Conservation (phyloP, 169 alveolate genomes). For the Ichthyophthirius multifiliis region DNA sequence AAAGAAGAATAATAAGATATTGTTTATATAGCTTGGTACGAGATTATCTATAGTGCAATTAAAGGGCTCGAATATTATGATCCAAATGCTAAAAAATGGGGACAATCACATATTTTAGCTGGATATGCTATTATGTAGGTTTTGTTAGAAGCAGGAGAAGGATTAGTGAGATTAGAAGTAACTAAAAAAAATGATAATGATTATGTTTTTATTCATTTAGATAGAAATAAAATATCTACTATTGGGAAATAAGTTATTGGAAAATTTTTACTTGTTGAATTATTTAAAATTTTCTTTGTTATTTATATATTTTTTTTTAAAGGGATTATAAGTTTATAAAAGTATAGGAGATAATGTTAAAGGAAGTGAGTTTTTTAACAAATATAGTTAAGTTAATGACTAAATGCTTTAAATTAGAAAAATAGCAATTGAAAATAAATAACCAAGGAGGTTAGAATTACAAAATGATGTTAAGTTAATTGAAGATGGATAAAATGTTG, state of each 20-base stretch:
- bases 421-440: slow-evolving; percentile 53
- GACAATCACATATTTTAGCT: slow-evolving; percentile 72
- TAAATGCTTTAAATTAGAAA: slow-evolving; percentile 44
- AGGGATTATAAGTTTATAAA: slow-evolving; percentile 56
- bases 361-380: slow-evolving; percentile 52
- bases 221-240: slow-evolving; percentile 39
- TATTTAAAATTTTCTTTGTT: not conserved
- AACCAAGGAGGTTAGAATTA: slow-evolving; percentile 62
- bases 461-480: slow-evolving; percentile 47
- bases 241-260: slow-evolving; percentile 47
- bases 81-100: slow-evolving; percentile 66
- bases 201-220: slow-evolving; percentile 43
- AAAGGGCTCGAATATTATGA: slow-evolving; percentile 58
- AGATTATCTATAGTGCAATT: slow-evolving; percentile 52
- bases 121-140: slow-evolving; percentile 61
- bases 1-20: slow-evolving; percentile 53
- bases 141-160: slow-evolving; percentile 45
- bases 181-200: slow-evolving; percentile 54
- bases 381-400: slow-evolving; percentile 58
- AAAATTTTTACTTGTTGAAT: slow-evolving; percentile 39
- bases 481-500: slow-evolving; percentile 30
- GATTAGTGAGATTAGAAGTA: slow-evolving; percentile 40
- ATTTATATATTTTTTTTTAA: not conserved
- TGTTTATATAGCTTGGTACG: slow-evolving; percentile 60
- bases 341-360: slow-evolving; percentile 61